Evolutionary conservation across 345 rosid genomes (phyloP).

Genomic region (Ceriops zippeliana): DNA sequence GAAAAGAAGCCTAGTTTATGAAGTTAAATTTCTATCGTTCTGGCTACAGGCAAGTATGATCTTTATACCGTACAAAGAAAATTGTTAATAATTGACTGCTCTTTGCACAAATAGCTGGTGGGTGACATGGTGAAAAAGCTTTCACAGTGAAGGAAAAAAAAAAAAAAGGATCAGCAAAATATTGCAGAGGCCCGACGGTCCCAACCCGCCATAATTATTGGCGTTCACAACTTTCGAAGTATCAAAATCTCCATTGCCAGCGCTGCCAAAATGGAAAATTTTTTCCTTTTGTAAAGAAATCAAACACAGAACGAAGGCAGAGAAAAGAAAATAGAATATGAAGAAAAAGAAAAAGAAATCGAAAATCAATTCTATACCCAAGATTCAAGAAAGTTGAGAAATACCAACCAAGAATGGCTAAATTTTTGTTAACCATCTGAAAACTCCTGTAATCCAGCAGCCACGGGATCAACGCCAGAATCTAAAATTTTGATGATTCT

Average conservation of each 20-base stretch:
- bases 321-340: not conserved
- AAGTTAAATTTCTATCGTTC: too few species aligned
- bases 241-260: conserved; percentile 95
- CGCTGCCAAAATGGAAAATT: conserved; percentile 35
- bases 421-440: conserved; percentile 90
- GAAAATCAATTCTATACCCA: not conserved
- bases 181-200: conserved; percentile 48
- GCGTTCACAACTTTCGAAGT: conserved; percentile 56
- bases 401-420: conserved; percentile 91
- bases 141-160: not conserved
- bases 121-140: not conserved
- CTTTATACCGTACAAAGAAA: too few species aligned
- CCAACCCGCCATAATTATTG: conserved; percentile 34
- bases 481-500: conserved; percentile 35
- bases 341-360: not conserved
- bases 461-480: conserved; percentile 94
- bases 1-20: too few species aligned
- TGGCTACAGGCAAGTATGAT: too few species aligned
- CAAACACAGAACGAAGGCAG: not conserved
- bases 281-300: not conserved
- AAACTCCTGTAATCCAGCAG: conserved; percentile 79
- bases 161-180: not conserved
- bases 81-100: too few species aligned
- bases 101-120: too few species aligned
- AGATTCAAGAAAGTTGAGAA: not conserved